phyloP scores from a whole-genome alignment of 2,329 filamentous ascomycete species.

The Moelleriella libera region DNA sequence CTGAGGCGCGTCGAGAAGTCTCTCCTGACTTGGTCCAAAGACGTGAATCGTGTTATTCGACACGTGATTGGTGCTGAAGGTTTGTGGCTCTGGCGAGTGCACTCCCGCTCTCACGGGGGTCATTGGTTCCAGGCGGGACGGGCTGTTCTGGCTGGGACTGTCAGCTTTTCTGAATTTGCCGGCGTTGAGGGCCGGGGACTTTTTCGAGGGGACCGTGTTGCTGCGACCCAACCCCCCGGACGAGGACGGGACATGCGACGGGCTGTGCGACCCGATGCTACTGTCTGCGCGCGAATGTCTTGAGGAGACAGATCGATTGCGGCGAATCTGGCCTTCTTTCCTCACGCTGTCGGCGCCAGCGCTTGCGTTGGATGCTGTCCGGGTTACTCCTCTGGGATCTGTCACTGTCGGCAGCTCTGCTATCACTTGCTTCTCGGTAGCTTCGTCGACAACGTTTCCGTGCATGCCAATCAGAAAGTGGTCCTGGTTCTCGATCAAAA shows the following conservation, averaged over 20 bases:
- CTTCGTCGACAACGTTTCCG: conserved; percentile 92
- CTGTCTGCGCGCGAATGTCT: conserved; percentile 66
- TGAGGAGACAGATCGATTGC: conserved; percentile 91
- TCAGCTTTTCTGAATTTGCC: conserved; percentile 44
- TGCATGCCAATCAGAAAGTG: conserved; percentile 98
- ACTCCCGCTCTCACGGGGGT: conserved; percentile 17
- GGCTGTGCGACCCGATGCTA: conserved; percentile 54
- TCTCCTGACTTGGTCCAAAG: conserved; percentile 34
- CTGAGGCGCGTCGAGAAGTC: conserved; percentile 26
- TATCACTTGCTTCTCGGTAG: conserved; percentile 47
- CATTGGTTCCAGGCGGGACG: conserved; percentile 22
- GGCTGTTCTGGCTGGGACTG: conserved; percentile 14
- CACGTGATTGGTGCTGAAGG: conserved; percentile 12
- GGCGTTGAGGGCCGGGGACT: conserved; percentile 58
- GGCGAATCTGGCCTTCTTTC: conserved; percentile 63
- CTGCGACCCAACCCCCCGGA: conserved; percentile 48
- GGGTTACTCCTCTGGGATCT: conserved; percentile 30
- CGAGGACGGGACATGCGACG: conserved; percentile 37
- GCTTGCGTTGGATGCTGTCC: conserved; percentile 79
- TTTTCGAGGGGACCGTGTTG: conserved; percentile 88
- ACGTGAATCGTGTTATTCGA: conserved; percentile 15
- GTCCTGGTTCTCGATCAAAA: conserved; percentile 96
- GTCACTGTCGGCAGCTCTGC: conserved; percentile 47
- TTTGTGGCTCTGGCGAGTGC: conserved; percentile 7
- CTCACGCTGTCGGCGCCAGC: conserved; percentile 77